phyloP scores from a whole-genome alignment of 2,329 filamentous ascomycete species.

The Claviceps sp. region DNA sequence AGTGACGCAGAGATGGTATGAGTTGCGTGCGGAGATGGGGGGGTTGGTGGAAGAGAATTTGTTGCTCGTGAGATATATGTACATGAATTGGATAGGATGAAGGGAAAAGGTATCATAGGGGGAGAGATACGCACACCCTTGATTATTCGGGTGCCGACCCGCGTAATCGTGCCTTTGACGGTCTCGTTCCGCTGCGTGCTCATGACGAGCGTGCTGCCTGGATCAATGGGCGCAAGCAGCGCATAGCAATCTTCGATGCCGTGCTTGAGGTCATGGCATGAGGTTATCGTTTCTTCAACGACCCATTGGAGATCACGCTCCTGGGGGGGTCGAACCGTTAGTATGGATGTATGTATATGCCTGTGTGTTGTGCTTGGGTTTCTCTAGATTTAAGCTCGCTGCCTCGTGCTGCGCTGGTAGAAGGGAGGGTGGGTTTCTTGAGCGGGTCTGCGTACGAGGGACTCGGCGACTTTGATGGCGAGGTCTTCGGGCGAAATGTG shows the following conservation, averaged over 20 bases:
- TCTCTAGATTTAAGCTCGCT: background rate
- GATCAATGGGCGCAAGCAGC: constrained; percentile 71
- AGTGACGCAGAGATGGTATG: too few relatives aligned
- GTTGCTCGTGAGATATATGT: background rate
- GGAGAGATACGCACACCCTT: constrained; percentile 55
- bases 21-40: too few relatives aligned
- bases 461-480: constrained; percentile 33
- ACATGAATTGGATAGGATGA: background rate
- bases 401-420: background rate
- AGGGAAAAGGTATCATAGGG: background rate
- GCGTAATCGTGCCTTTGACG: constrained; percentile 84
- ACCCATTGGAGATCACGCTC: constrained; percentile 43
- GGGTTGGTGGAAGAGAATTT: background rate
- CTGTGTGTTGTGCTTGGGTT: background rate
- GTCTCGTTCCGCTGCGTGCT: constrained; percentile 77
- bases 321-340: constrained; percentile 14
- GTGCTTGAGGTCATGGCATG: constrained; percentile 37
- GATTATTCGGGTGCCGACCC: constrained; percentile 79
- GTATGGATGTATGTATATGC: background rate
- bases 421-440: background rate
- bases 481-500: constrained; percentile 36
- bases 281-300: constrained; percentile 32
- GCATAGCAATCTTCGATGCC: constrained; percentile 82
- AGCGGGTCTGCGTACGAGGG: constrained; percentile 29
- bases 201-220: constrained; percentile 78